Evolutionary conservation across 805 yeast genomes (phyloP).

Genomic region (Wickerhamiella hasegawae): DNA sequence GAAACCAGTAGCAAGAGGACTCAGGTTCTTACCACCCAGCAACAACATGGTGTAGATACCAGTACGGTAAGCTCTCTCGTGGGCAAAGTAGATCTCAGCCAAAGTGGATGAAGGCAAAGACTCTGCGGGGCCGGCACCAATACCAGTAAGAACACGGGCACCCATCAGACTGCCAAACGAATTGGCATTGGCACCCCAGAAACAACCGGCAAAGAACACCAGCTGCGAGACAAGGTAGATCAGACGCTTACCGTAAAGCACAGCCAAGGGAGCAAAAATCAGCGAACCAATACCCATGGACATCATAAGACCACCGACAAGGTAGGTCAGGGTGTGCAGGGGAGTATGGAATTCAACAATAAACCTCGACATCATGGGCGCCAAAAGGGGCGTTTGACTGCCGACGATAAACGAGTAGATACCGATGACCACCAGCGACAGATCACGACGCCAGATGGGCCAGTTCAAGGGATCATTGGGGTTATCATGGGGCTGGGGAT

Average conservation of each 20-base stretch:
- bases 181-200: slow-evolving; percentile 38
- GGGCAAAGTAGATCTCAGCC: slow-evolving; percentile 45
- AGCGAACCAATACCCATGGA: slow-evolving; percentile 44
- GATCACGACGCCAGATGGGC: slow-evolving; percentile 44
- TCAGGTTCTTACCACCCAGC: slow-evolving; percentile 45
- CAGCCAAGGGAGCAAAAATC: slow-evolving; percentile 41
- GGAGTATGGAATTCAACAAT: slow-evolving; percentile 29
- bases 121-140: slow-evolving; percentile 47
- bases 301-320: slow-evolving; percentile 45
- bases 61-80: slow-evolving; percentile 43
- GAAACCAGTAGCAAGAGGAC: slow-evolving; percentile 40
- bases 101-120: slow-evolving; percentile 44
- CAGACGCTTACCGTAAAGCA: slow-evolving; percentile 39
- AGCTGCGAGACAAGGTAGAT: slow-evolving; percentile 35
- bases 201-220: slow-evolving; percentile 33
- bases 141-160: slow-evolving; percentile 41
- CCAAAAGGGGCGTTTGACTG: slow-evolving; percentile 44
- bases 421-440: slow-evolving; percentile 37
- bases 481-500: slow-evolving; percentile 47
- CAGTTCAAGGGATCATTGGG: slow-evolving; percentile 54
- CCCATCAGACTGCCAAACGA: slow-evolving; percentile 37
- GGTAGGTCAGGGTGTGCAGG: slow-evolving; percentile 30
- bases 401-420: slow-evolving; percentile 45
- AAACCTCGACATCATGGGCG: slow-evolving; percentile 35
- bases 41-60: slow-evolving; percentile 42